Percentiles rank a stretch among this genome's conserved stretches.
Evolutionary conservation across 2,329 filamentous ascomycete species (phyloP).

Genomic region (Tolypocladium pustulatum): DNA sequence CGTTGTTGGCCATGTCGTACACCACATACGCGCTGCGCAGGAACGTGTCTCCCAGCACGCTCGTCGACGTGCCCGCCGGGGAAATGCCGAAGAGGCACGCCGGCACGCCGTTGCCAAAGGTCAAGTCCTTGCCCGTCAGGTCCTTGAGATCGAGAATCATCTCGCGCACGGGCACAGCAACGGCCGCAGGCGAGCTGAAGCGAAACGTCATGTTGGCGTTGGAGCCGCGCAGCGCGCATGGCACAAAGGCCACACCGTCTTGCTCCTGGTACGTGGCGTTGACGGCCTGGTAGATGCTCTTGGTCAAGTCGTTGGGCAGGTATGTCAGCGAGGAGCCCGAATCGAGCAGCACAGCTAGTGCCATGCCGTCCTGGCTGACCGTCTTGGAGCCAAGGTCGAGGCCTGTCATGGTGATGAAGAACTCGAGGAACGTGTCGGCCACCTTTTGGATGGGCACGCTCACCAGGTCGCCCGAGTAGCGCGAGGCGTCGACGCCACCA

Average conservation of each 20-base stretch:
- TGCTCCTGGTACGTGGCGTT: constrained; percentile 45
- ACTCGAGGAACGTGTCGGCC: constrained; percentile 44
- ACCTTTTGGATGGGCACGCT: constrained; percentile 56
- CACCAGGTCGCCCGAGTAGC: constrained; percentile 51
- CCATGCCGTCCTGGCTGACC: constrained; percentile 32
- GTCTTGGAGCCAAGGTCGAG: constrained; percentile 33
- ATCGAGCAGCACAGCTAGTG: constrained; percentile 58
- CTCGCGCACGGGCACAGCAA: constrained; percentile 48
- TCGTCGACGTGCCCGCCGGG: constrained; percentile 42
- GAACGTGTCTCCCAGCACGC: constrained; percentile 65
- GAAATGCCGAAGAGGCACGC: constrained; percentile 61
- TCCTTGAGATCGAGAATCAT: constrained; percentile 44
- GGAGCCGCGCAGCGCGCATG: constrained; percentile 39
- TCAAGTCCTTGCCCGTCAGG: constrained; percentile 33
- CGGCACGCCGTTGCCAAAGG: constrained; percentile 39
- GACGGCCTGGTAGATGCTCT: constrained; percentile 46
- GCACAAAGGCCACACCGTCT: constrained; percentile 48
- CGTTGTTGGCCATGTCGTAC: constrained; percentile 61
- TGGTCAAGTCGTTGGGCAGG: constrained; percentile 45
- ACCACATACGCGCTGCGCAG: constrained; percentile 66
- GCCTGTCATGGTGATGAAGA: constrained; percentile 58
- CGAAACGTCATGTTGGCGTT: constrained; percentile 34
- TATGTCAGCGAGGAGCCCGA: constrained; percentile 59
- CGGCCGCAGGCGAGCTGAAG: constrained; percentile 39
- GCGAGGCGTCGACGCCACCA: constrained; percentile 59